A percentile compares a stretch with the other conserved stretches of the same genome.
phyloP scores from a whole-genome alignment of 2,329 filamentous ascomycete genomes.

The Xylogone sp. region DNA sequence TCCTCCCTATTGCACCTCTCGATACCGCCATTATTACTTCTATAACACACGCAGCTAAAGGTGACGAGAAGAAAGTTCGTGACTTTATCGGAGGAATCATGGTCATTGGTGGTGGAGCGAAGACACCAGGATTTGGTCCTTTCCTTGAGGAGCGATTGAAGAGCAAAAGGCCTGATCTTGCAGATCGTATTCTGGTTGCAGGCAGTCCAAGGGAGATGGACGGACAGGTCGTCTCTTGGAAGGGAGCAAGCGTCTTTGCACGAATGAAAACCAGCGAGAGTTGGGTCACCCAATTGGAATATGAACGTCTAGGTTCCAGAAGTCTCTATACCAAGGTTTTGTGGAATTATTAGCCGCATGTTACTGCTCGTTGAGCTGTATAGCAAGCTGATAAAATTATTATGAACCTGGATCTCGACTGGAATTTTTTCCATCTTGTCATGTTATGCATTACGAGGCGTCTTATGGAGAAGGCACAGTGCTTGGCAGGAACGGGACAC shows the following conservation, averaged over 20 bases:
- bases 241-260: slow-evolving; percentile 94
- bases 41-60: slow-evolving; percentile 80
- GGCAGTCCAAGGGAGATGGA: slow-evolving; percentile 87
- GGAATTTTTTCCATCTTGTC: background rate
- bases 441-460: background rate
- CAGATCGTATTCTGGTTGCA: slow-evolving; percentile 58
- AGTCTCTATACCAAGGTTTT: slow-evolving; percentile 77
- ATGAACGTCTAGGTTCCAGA: slow-evolving; percentile 78
- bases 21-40: slow-evolving; percentile 87
- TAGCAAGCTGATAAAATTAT: background rate
- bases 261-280: slow-evolving; percentile 83
- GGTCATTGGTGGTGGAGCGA: slow-evolving; percentile 81
- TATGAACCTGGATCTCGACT: background rate
- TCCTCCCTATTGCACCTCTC: slow-evolving; percentile 78
- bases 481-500: background rate
- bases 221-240: slow-evolving; percentile 96
- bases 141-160: slow-evolving; percentile 82
- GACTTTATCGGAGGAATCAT: slow-evolving; percentile 90
- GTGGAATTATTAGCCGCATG: slow-evolving; percentile 22
- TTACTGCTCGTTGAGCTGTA: background rate
- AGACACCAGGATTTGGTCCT: slow-evolving; percentile 74
- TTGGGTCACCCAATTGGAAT: slow-evolving; percentile 87
- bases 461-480: background rate
- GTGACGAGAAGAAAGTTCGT: slow-evolving; percentile 87
- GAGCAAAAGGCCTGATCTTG: slow-evolving; percentile 56